phyloP scores from a whole-genome alignment of 2,329 filamentous ascomycete genomes.

The Bimuria novae-zelandiae region DNA sequence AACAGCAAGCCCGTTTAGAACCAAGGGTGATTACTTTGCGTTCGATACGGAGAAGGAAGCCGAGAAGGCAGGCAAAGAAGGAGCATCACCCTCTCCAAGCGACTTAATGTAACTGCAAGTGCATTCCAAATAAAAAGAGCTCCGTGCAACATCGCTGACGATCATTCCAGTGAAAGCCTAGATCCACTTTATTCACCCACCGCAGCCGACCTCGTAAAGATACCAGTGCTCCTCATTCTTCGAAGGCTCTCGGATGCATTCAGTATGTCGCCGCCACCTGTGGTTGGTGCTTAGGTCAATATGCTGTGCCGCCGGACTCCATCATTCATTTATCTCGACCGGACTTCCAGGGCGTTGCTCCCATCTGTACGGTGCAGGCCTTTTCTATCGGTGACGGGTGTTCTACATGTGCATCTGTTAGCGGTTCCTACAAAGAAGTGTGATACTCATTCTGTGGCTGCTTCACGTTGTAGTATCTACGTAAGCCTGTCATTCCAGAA shows the following conservation, averaged over 20 bases:
- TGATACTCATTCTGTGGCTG: background rate
- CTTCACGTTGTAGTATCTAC: background rate
- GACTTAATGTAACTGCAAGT: constrained; percentile 38
- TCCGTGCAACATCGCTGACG: constrained; percentile 9
- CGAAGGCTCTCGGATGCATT: constrained; percentile 29
- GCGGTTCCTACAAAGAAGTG: background rate
- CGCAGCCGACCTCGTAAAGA: constrained; percentile 20
- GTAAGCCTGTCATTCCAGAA: constrained; percentile 1
- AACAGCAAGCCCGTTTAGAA: constrained; percentile 46
- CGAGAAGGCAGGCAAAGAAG: constrained; percentile 17
- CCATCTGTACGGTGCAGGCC: background rate
- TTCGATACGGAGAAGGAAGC: constrained; percentile 28
- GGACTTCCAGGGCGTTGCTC: background rate
- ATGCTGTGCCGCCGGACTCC: background rate
- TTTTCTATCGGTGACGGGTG: background rate
- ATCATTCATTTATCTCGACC: background rate
- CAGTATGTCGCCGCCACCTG: constrained; percentile 17
- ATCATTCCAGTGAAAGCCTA: constrained; percentile 28
- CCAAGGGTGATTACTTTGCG: constrained; percentile 35
- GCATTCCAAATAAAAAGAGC: background rate
- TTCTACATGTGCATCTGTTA: background rate
- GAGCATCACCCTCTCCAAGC: constrained; percentile 6
- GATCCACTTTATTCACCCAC: constrained; percentile 35
- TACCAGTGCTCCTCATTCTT: constrained; percentile 27
- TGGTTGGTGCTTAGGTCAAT: constrained; percentile 14